Percentiles rank a stretch among this genome's conserved stretches.
Conservation (phyloP, 805 yeast species). For the Zygosaccharomyces bisporus region DNA sequence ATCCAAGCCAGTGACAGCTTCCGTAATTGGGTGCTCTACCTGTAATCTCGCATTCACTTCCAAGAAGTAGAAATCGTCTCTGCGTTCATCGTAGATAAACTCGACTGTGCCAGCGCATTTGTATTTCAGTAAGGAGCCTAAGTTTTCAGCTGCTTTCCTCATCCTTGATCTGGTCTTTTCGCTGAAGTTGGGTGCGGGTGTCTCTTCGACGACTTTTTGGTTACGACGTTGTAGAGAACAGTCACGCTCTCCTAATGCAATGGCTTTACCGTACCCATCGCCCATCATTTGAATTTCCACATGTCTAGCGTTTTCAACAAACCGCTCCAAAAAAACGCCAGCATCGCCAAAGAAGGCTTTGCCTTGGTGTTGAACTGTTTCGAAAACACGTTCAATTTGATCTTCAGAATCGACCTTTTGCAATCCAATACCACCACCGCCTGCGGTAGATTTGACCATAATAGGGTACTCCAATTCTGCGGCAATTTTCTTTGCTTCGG, state of each 20-base stretch:
- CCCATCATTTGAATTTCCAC: slow-evolving; percentile 97
- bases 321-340: slow-evolving; percentile 92
- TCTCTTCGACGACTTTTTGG: slow-evolving; percentile 94
- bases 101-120: slow-evolving; percentile 98
- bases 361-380: slow-evolving; percentile 92
- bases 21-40: slow-evolving; percentile 97
- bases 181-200: slow-evolving; percentile 95
- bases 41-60: slow-evolving; percentile 96
- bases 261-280: slow-evolving; percentile 89
- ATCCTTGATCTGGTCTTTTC: slow-evolving; percentile 67
- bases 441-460: slow-evolving; percentile 97
- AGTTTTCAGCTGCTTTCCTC: slow-evolving; percentile 79
- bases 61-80: slow-evolving; percentile 89
- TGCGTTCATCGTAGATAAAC: slow-evolving; percentile 78
- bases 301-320: slow-evolving; percentile 92
- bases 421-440: slow-evolving; percentile 98
- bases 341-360: slow-evolving; percentile 89
- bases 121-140: slow-evolving; percentile 80
- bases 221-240: slow-evolving; percentile 97
- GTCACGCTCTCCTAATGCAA: slow-evolving; percentile 95
- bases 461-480: slow-evolving; percentile 77
- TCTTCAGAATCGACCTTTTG: slow-evolving; percentile 83
- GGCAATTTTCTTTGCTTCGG: slow-evolving; percentile 75
- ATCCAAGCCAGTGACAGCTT: slow-evolving; percentile 90
- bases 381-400: slow-evolving; percentile 81